A percentile compares a stretch with the other conserved stretches of the same genome.
Conservation (phyloP, 805 yeast species). For the Metschnikowia similis region DNA sequence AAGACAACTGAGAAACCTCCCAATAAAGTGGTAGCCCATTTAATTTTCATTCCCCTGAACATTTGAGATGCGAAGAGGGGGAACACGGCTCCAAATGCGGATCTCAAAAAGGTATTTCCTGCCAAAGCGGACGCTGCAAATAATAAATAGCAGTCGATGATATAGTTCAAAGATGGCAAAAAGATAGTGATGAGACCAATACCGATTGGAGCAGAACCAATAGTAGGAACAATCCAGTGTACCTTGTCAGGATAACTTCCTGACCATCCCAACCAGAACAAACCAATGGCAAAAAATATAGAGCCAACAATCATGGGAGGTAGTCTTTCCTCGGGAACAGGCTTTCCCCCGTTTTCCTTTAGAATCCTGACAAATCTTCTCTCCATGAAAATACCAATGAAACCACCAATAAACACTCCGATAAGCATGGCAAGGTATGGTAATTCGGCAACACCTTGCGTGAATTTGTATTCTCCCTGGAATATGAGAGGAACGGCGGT, state of each 20-base stretch:
- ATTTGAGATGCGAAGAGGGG: constrained; percentile 69
- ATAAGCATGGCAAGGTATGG: constrained; percentile 76
- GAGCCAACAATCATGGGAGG: constrained; percentile 20
- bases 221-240: constrained; percentile 49
- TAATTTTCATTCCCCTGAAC: constrained; percentile 63
- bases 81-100: constrained; percentile 59
- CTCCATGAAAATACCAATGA: constrained; percentile 51
- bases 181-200: constrained; percentile 53
- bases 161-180: constrained; percentile 64
- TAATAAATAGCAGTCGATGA: constrained; percentile 63
- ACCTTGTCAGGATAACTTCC: constrained; percentile 17
- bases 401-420: constrained; percentile 62
- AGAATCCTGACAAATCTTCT: constrained; percentile 45
- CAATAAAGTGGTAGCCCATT: constrained; percentile 75
- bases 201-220: constrained; percentile 59
- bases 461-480: constrained; percentile 46
- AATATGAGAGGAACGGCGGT: constrained; percentile 72
- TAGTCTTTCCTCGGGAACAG: constrained; percentile 20
- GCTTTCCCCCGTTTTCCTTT: constrained; percentile 17
- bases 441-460: constrained; percentile 62
- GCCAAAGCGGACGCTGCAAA: constrained; percentile 60
- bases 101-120: constrained; percentile 61
- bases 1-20: constrained; percentile 57
- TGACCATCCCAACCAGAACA: constrained; percentile 21
- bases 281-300: constrained; percentile 13